Conservation (phyloP, 345 rosid species). For the Kernera saxatilis region DNA sequence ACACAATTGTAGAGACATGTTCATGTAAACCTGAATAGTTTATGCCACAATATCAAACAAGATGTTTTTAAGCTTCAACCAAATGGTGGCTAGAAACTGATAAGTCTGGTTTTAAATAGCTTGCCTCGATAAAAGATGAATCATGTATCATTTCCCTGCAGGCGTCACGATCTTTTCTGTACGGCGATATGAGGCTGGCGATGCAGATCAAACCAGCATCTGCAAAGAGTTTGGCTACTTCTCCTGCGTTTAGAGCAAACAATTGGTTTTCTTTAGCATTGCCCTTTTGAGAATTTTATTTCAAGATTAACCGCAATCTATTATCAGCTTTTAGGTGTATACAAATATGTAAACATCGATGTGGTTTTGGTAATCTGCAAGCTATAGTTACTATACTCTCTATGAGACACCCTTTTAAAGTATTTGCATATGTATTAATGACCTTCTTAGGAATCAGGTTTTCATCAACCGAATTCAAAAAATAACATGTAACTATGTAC, state of each 20-base stretch:
- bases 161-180: conserved; percentile 78
- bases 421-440: background rate
- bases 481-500: conserved; percentile 17
- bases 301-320: too few species aligned
- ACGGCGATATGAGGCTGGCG: conserved; percentile 90
- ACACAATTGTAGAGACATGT: conserved; percentile 72
- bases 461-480: background rate
- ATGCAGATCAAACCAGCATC: conserved; percentile 91
- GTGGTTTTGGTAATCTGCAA: background rate
- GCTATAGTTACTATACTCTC: background rate
- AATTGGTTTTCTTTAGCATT: background rate
- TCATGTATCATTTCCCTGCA: conserved; percentile 74
- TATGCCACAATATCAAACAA: conserved; percentile 37
- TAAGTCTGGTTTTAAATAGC: conserved; percentile 3
- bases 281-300: too few species aligned
- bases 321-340: too few species aligned
- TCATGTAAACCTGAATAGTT: conserved; percentile 70
- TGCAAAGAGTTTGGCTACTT: conserved; percentile 88
- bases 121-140: conserved; percentile 71
- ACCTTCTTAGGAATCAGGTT: background rate
- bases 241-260: conserved; percentile 41
- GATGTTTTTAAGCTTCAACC: background rate
- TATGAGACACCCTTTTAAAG: background rate
- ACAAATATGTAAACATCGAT: background rate
- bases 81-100: background rate